Conservation (phyloP, 129 eudicot genomes). For the Arctium lappa region DNA sequence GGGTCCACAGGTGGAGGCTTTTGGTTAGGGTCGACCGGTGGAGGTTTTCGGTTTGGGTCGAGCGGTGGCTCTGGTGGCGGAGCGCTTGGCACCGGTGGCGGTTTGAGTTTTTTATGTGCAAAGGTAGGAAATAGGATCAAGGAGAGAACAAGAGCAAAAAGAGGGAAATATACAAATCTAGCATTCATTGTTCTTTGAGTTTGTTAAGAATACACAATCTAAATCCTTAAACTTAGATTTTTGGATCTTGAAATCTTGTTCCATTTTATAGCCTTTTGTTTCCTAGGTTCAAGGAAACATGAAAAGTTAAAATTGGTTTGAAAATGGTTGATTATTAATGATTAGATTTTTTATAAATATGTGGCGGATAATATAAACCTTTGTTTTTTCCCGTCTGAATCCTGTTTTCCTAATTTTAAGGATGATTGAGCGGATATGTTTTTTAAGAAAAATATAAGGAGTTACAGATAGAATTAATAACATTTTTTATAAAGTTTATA, state of each 20-base stretch:
- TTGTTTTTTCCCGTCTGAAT: background rate
- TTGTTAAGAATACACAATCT: background rate
- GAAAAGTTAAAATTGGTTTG: conserved; percentile 20
- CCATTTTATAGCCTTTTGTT: background rate
- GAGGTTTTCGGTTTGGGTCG: background rate
- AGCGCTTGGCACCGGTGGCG: background rate
- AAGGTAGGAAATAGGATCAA: background rate
- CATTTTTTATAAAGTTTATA: too few species aligned
- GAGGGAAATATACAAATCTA: conserved; percentile 16
- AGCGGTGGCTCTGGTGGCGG: background rate
- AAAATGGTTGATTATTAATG: background rate
- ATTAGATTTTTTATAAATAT: background rate
- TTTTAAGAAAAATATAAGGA: too few species aligned
- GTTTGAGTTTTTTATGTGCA: conserved; percentile 7
- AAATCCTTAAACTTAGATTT: background rate
- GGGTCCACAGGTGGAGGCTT: background rate
- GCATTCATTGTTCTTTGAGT: background rate
- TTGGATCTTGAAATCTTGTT: background rate
- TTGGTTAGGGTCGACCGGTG: background rate
- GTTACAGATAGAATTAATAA: too few species aligned
- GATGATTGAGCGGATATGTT: too few species aligned
- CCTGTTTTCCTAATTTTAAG: background rate
- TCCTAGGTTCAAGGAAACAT: conserved; percentile 21
- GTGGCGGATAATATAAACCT: background rate
- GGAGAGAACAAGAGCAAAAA: conserved; percentile 2